Percentiles rank a stretch among this genome's conserved stretches.
phyloP scores from a whole-genome alignment of 129 eudicot genomes.

The Smallanthus sonchifolius region DNA sequence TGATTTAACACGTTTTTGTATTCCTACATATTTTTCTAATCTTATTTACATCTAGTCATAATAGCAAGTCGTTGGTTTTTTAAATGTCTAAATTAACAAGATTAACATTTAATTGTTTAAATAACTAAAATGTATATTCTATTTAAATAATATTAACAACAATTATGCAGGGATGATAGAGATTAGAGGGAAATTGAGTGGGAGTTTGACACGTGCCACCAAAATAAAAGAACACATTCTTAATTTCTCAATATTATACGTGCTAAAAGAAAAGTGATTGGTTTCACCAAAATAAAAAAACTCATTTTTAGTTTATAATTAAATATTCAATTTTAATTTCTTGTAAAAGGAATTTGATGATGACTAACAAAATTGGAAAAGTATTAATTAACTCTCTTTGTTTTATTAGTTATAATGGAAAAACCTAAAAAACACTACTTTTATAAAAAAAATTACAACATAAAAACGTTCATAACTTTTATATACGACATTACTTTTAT shows the following conservation, averaged over 20 bases:
- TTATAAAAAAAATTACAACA: too few relatives aligned
- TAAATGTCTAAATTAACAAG: slow-evolving; percentile 9
- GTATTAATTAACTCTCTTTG: too few relatives aligned
- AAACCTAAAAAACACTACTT: too few relatives aligned
- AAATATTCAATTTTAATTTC: too few relatives aligned
- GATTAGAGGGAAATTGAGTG: not conserved
- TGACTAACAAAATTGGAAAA: too few relatives aligned
- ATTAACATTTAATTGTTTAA: slow-evolving; percentile 3
- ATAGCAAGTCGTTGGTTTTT: slow-evolving; percentile 4
- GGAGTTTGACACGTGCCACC: not conserved
- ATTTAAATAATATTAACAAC: not conserved
- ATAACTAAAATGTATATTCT: not conserved
- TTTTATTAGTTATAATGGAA: too few relatives aligned
- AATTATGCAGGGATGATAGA: not conserved
- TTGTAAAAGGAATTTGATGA: too few relatives aligned
- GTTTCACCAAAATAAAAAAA: too few relatives aligned
- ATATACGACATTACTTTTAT: too few relatives aligned
- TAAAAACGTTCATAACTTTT: too few relatives aligned
- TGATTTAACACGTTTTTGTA: slow-evolving; percentile 14
- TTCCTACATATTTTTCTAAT: slow-evolving; percentile 10
- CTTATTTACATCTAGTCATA: slow-evolving; percentile 1
- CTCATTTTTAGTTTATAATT: too few relatives aligned
- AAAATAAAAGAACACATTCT: not conserved
- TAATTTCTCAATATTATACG: not conserved
- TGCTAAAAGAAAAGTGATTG: not conserved